phyloP scores from a whole-genome alignment of 352 stramenopile species.

The Thalassiosira ordinaria region DNA sequence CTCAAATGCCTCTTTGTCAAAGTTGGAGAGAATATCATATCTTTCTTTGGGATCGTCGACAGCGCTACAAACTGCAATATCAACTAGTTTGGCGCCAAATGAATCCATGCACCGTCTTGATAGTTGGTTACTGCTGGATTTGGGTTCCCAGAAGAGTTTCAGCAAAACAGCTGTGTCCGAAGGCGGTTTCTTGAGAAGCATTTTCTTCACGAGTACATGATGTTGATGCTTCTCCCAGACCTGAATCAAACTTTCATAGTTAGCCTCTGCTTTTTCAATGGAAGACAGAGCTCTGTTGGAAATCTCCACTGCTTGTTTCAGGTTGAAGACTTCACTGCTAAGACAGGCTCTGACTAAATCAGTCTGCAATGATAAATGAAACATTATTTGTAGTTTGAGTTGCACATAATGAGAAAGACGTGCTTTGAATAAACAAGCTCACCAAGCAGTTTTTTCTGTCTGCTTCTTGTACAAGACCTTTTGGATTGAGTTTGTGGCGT shows the following conservation, averaged over 20 bases:
- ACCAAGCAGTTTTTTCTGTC: slow-evolving; percentile 4
- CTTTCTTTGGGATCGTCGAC: background rate
- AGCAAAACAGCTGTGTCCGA: slow-evolving; percentile 30
- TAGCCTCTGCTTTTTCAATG: slow-evolving; percentile 25
- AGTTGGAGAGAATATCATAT: slow-evolving; percentile 29
- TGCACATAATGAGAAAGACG: background rate
- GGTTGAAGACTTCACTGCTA: slow-evolving; percentile 1
- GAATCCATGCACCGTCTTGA: slow-evolving; percentile 16
- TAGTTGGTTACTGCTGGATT: background rate
- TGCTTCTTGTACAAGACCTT: slow-evolving; percentile 30
- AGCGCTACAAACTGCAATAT: slow-evolving; percentile 23
- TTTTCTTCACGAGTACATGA: slow-evolving; percentile 21
- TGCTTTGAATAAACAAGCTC: too few species aligned
- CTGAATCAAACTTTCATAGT: slow-evolving; percentile 13
- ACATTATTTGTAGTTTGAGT: background rate
- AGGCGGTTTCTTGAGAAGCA: slow-evolving; percentile 24
- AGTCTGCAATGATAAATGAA: slow-evolving; percentile 16
- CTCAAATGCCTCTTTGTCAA: slow-evolving; percentile 31
- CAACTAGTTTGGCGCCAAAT: slow-evolving; percentile 38
- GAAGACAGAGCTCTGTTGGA: slow-evolving; percentile 31
- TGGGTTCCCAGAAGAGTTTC: slow-evolving; percentile 22
- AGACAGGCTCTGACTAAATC: slow-evolving; percentile 27
- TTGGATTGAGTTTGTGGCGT: slow-evolving; percentile 15
- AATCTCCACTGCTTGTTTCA: slow-evolving; percentile 17
- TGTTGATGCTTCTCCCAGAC: slow-evolving; percentile 25